Evolutionary conservation across 192 early-diverging fungal species (phyloP).

Genomic region (Fimicolochytrium jonesii): DNA sequence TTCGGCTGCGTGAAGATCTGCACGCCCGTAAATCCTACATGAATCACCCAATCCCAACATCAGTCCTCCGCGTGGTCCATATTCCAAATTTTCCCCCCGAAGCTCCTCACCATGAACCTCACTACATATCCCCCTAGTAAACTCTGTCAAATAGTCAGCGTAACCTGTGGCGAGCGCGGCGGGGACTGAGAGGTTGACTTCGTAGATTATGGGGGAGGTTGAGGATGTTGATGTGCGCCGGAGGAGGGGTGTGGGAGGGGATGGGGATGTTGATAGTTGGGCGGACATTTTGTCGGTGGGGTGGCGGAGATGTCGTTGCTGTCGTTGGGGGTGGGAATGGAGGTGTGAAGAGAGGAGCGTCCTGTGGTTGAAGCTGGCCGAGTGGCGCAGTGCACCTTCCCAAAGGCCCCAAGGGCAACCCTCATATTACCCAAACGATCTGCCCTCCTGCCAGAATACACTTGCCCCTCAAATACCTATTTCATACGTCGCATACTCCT

Average conservation of each 20-base stretch:
- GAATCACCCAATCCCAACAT: too few relatives aligned
- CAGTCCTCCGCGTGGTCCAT: not conserved
- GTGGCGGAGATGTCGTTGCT: not conserved
- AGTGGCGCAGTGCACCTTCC: too few relatives aligned
- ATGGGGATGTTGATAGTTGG: too few relatives aligned
- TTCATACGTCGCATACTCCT: too few relatives aligned
- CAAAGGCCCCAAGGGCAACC: too few relatives aligned
- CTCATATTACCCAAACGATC: too few relatives aligned
- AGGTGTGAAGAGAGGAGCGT: too few relatives aligned
- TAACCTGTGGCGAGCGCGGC: constrained; percentile 44
- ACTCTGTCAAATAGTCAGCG: constrained; percentile 39
- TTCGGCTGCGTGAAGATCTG: constrained; percentile 42
- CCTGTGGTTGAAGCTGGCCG: too few relatives aligned
- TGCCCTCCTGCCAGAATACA: too few relatives aligned
- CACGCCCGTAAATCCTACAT: constrained; percentile 37
- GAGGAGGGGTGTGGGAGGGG: constrained; percentile 14
- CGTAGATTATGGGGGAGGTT: constrained; percentile 39
- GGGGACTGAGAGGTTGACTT: constrained; percentile 58
- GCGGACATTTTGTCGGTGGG: too few relatives aligned
- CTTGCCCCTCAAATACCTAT: too few relatives aligned
- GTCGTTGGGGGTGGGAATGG: not conserved
- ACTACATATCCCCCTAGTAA: constrained; percentile 26
- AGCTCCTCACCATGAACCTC: constrained; percentile 24
- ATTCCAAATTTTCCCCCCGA: not conserved
- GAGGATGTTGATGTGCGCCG: constrained; percentile 18